Conservation (phyloP, 345 rosid genomes). For the Fremontodendron californicum region DNA sequence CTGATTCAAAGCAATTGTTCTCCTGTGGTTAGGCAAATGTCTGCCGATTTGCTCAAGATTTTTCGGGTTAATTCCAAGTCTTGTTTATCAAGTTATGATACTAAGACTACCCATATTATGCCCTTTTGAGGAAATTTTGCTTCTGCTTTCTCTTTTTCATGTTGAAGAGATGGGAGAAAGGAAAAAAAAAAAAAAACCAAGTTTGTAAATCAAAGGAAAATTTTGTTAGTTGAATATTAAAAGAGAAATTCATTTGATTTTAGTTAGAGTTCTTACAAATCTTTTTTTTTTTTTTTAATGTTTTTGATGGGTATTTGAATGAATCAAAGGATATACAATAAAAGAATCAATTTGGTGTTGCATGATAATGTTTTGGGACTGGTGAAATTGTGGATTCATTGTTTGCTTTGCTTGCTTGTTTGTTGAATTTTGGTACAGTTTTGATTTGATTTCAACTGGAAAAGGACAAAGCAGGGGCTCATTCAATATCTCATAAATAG, state of each 20-base stretch:
- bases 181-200: not conserved
- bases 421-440: not conserved
- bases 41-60: slow-evolving; percentile 61
- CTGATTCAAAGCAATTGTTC: slow-evolving; percentile 87
- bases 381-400: not conserved
- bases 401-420: not conserved
- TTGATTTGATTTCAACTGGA: slow-evolving; percentile 2
- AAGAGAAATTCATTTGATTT: slow-evolving; percentile 22
- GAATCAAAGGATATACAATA: not conserved
- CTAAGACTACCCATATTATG: slow-evolving; percentile 85
- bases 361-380: not conserved
- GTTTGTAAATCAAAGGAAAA: slow-evolving; percentile 40
- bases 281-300: not conserved
- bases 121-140: slow-evolving; percentile 55
- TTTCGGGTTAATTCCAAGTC: slow-evolving; percentile 51
- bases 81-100: slow-evolving; percentile 64
- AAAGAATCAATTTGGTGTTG: no score
- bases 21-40: slow-evolving; percentile 65
- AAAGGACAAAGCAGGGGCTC: not conserved
- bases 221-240: slow-evolving; percentile 42
- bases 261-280: not conserved
- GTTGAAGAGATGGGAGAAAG: not conserved
- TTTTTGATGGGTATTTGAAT: not conserved
- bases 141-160: not conserved
- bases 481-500: not conserved